These are phyloP conservation scores for Mycena indigotica DNA, from an alignment of 768 basidiomycete genomes.

Conservation along the genomic window DNA sequence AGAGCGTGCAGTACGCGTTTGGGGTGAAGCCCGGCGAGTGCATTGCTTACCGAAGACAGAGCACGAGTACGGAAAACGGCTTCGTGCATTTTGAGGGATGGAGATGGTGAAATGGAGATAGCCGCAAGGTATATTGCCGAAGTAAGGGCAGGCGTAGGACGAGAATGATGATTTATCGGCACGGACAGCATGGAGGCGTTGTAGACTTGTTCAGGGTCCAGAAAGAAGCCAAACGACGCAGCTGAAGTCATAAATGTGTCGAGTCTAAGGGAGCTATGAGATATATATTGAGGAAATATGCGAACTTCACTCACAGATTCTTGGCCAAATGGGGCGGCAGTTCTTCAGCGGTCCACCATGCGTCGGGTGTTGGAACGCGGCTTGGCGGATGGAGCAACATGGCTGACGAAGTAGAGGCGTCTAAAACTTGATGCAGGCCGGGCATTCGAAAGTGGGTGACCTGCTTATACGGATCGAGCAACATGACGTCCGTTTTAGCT, in stretches of 20 bases:
- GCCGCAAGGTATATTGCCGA: slow-evolving; percentile 43
- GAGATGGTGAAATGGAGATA: slow-evolving; percentile 34
- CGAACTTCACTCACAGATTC: neutral
- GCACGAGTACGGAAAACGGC: slow-evolving; percentile 45
- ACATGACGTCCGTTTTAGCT: slow-evolving; percentile 16
- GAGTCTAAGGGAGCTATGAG: too few species aligned
- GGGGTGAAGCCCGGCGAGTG: slow-evolving; percentile 43
- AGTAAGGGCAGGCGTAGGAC: slow-evolving; percentile 43
- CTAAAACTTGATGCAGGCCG: too few species aligned
- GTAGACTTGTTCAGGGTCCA: slow-evolving; percentile 51
- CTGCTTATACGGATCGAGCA: slow-evolving; percentile 30
- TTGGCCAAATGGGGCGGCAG: neutral
- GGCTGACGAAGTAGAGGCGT: neutral
- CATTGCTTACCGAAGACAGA: slow-evolving; percentile 39
- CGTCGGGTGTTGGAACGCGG: neutral
- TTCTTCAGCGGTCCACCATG: neutral
- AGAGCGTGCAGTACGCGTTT: slow-evolving; percentile 48
- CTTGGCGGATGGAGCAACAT: neutral
- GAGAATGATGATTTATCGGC: slow-evolving; percentile 34
- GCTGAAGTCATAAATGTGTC: slow-evolving; percentile 49
- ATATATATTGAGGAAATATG: neutral
- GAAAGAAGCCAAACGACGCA: slow-evolving; percentile 59
- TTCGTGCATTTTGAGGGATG: slow-evolving; percentile 31
- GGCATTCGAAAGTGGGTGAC: neutral
- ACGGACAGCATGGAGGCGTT: slow-evolving; percentile 35